These are phyloP conservation scores for Phyllosticta paracitricarpa DNA, from an alignment of 2,329 filamentous ascomycete species.

Conservation along the genomic window DNA sequence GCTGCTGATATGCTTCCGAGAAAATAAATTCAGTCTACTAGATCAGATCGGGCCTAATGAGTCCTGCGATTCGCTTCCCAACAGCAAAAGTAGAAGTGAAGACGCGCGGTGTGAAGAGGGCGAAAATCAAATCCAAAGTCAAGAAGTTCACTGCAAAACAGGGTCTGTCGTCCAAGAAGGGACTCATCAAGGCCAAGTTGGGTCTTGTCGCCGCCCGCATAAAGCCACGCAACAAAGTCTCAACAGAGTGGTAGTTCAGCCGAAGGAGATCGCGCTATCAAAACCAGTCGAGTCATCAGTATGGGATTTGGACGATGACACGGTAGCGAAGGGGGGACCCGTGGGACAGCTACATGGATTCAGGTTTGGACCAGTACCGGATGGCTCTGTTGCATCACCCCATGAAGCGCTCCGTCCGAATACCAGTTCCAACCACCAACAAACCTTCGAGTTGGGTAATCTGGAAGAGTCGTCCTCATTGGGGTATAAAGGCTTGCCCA, in stretches of 20 bases:
- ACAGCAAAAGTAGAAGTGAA: neutral
- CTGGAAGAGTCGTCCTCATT: too few species aligned
- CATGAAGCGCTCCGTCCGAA: neutral
- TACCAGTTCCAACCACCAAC: neutral
- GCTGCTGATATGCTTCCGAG: neutral
- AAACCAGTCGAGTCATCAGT: neutral
- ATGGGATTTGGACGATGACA: neutral
- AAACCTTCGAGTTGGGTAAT: neutral
- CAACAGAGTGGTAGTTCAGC: neutral
- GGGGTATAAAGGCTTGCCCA: too few species aligned
- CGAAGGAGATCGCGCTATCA: neutral
- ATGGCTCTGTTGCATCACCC: neutral
- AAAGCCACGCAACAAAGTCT: neutral
- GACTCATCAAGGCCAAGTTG: neutral
- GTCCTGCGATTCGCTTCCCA: neutral
- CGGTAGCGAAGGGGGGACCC: neutral
- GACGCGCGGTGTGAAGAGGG: neutral
- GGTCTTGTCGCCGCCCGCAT: neutral
- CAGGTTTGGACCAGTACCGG: neutral
- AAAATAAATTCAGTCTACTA: neutral
- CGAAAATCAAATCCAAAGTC: neutral
- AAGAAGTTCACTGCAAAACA: neutral
- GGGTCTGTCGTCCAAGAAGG: conserved; percentile 1
- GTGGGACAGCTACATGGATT: neutral
- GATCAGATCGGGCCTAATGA: neutral